A percentile compares a stretch with the other conserved stretches of the same genome.
Evolutionary conservation across 2,329 filamentous ascomycete species (phyloP).

Genomic region (Stagonosporopsis vannaccii): DNA sequence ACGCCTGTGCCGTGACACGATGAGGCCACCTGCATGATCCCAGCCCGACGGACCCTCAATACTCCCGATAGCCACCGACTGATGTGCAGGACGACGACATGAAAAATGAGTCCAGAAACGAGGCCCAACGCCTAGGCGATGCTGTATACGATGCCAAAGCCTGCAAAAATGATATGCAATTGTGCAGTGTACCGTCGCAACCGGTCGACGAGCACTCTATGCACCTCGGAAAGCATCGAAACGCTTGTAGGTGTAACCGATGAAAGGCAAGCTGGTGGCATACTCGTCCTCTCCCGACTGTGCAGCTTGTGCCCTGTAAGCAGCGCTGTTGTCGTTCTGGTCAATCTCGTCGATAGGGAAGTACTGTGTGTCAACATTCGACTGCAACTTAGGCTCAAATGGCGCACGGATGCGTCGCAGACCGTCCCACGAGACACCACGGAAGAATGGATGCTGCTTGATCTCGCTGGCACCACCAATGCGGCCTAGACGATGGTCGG

Average conservation of each 20-base stretch:
- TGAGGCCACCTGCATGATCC: conserved; percentile 7
- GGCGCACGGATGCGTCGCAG: conserved; percentile 92
- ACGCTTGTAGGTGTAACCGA: conserved; percentile 97
- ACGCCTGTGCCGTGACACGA: conserved; percentile 1
- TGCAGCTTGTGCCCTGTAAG: conserved; percentile 83
- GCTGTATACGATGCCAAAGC: conserved; percentile 22
- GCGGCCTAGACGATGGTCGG: conserved; percentile 88
- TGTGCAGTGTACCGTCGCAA: conserved; percentile 14
- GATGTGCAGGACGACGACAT: conserved; percentile 6
- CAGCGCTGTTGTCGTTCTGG: conserved; percentile 90
- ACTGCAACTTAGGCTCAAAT: conserved; percentile 92
- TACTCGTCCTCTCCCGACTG: conserved; percentile 76
- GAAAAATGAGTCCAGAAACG: conserved; percentile 8
- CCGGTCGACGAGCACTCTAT: conserved; percentile 29
- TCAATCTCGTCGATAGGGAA: conserved; percentile 99
- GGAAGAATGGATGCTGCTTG: conserved; percentile 95
- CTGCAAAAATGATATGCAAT: conserved; percentile 17
- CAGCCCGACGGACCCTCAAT: background rate
- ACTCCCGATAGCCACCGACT: conserved; percentile 1
- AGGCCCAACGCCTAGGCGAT: conserved; percentile 26
- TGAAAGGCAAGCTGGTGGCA: conserved; percentile 94
- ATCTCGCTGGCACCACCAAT: conserved; percentile 86
- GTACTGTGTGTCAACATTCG: conserved; percentile 95
- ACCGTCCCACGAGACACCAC: conserved; percentile 92
- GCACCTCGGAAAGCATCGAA: conserved; percentile 72